Base-by-base conservation (phyloP, 768 basidiomycete species). In the Auricularia cornea region DNA sequence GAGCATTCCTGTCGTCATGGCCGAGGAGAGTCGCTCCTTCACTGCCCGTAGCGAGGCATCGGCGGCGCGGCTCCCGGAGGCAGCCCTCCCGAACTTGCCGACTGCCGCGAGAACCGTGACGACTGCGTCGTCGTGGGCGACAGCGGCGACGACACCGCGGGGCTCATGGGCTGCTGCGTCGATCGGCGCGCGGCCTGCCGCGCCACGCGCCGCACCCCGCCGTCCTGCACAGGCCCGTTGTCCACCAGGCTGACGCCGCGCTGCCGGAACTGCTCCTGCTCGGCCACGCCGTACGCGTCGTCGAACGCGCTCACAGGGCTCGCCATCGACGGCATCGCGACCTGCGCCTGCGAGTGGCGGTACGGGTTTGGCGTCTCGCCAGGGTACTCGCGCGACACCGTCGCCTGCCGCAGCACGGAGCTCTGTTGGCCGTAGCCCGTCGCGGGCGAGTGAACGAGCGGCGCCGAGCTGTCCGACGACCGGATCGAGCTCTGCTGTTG, bases 181-280 rank as follows among this genome's bases (percentile, higher is more conserved):
- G 83, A 78, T 54, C 89, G 78, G 67, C 86, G 80, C 41, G 75
- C 75, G 10, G 78, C 70, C 57, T 81, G 84, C 68, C 90, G 78
- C 57, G 90, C 83, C 30, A 95, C 89, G 63, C 93, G 77, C 44
- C 92, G 83, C 30, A 94, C 93, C 20, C 89, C 86, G 10, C 85
- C 82, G 38, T 83, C 83, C 44, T 90, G 87, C 2, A 94, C 89
- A 41, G 92, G 92, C 16, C 95, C 95, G 68, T 83, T 77, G 67
- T 98, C 95, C 62, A 83, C 83, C 62, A 98, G 74, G 54, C 87
- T 87, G 59, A 97, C 81, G 28, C 94, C 92, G 12, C 90, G 83
- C 4, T 60, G 67, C 31, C 51, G 64, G 11, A 69, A 60, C 60
- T 80, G 78, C 66, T 79, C 80, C 26, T 74, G 71, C 59, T 80